Evolutionary conservation across 345 rosid species (phyloP), one percentile per base, ranked within the genome.

Genomic region (Pelargonium nanum): DNA sequence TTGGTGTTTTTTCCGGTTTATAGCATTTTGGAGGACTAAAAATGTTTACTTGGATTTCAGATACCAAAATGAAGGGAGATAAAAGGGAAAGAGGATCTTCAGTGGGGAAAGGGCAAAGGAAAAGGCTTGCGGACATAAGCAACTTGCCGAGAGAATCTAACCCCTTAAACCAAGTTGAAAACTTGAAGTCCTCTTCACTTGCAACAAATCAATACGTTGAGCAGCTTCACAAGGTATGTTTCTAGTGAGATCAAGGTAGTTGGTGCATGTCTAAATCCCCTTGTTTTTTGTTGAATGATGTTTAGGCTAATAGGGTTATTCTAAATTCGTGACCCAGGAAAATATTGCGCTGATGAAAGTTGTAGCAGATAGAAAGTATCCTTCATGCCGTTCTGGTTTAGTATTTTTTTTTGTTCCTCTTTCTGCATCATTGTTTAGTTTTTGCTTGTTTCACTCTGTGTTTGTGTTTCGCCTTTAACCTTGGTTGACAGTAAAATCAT

Each of bases 351-450:
- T 84, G 72, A 63, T 67, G 77, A 81, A 77, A 74, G 69, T 64
- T 56, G 65, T 83, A 21, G 59, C 58, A 9, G 87, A 85, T 26
- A 77, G 83, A 71, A 82, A 80, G 87, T 82, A 85, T 63, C 67
- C 65, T 59, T 59, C 56, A 22, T 40, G 61, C 57, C 21, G 5
- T 61, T 61, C 23, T 5, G 10, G 1, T 21, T 57, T 20, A n/a
- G n/a, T n/a, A n/a, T n/a, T n/a, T n/a, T n/a, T n/a, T n/a, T n/a
- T n/a, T n/a, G n/a, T n/a, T 9, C 6, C 52, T 54, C 56, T 30
- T 6, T 23, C 30, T 53, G 5, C 25, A 22, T 22, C 22, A 54
- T 26, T 53, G 23, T 25, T 19, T 24, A 12, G 55, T 21, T 20
- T 68, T 20, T 75, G 16, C 23, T 58, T 63, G 63, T 66, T 53